Base-by-base conservation (phyloP, 768 basidiomycete genomes). In the Psilocybe tampanensis region DNA sequence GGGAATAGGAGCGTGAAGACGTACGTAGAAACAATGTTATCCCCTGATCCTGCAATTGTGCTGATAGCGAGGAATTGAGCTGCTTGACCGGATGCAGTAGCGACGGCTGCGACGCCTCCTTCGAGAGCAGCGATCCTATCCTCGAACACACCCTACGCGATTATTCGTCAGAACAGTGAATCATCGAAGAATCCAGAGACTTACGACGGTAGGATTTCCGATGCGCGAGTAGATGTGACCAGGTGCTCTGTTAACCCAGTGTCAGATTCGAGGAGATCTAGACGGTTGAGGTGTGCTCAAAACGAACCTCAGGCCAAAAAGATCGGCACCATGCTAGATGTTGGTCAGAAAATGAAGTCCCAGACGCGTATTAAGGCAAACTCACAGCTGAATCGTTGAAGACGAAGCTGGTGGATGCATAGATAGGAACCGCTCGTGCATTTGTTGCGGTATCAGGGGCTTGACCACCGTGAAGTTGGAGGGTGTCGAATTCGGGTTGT, bases 401-500 rank as follows among this genome's bases (percentile, higher is more conserved):
- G 18, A 84, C 82, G 59, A 85, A 92, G 62, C 84, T 85, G 3
- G 88, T 87, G 13, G 86, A 74, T 0, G 88, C 84, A 56, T 91
- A 92, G 65, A 94, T 91, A 0, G 92, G 92, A 0, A 84, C 82
- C 2, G 90, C 92, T 2, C 90, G 82, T 3, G 92, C 87, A 55
- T 88, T 85, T 0, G 87, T 89, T 1, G 85, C 67, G 0, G 81
- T 69, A 70, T 90, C 89, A 11, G 81, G 79, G 12, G 70, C 72
- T 59, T 90, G 86, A 1, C 91, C 91, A 17, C 85, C 91, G 66
- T 94, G 91, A 5, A 92, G 76, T 69, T 91, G 89, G 45, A 92
- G 75, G 1, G 90, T 92, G 64, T 92, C 89, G 63, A 92, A 91
- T 65, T 90, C 87, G 47, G 88, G 88, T 63, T 76, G 75, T 70